phyloP scores from a whole-genome alignment of 2,329 filamentous ascomycete species.

The Thelonectria blattea region DNA sequence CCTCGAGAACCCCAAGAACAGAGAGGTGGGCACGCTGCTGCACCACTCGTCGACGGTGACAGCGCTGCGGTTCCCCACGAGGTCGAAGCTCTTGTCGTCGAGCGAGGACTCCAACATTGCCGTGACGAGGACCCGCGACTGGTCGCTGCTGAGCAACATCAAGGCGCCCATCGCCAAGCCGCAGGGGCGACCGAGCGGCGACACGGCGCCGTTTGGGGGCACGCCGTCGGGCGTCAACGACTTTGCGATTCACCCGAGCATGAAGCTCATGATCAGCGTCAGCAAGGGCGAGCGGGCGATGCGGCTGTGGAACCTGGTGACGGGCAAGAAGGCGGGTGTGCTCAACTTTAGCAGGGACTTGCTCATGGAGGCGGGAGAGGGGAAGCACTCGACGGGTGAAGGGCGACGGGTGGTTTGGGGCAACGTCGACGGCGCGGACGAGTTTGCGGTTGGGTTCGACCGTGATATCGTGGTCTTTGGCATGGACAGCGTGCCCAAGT shows the following conservation, averaged over 20 bases:
- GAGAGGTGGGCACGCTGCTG: constrained; percentile 83
- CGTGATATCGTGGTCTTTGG: constrained; percentile 84
- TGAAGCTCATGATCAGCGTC: constrained; percentile 95
- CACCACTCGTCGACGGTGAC: constrained; percentile 88
- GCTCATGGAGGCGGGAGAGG: constrained; percentile 77
- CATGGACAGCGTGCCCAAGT: constrained; percentile 83
- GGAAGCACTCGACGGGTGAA: constrained; percentile 78
- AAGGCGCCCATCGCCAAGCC: constrained; percentile 86
- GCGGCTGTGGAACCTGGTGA: constrained; percentile 95
- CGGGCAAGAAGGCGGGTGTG: constrained; percentile 92
- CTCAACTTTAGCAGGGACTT: constrained; percentile 81
- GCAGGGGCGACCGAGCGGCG: constrained; percentile 81
- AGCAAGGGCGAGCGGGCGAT: constrained; percentile 89
- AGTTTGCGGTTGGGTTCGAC: constrained; percentile 91
- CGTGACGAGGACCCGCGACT: constrained; percentile 86
- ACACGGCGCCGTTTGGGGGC: constrained; percentile 82
- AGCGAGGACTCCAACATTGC: constrained; percentile 92
- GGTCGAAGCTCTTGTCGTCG: constrained; percentile 85
- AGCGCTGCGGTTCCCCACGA: constrained; percentile 78
- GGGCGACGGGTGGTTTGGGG: constrained; percentile 85
- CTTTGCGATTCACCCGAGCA: constrained; percentile 93
- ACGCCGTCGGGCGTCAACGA: constrained; percentile 90
- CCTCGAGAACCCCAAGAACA: constrained; percentile 84
- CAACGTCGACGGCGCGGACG: constrained; percentile 69
- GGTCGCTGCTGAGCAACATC: constrained; percentile 85